Percentiles rank a stretch among this genome's conserved stretches.
phyloP scores from a whole-genome alignment of 306 rosid species.

The Cucurbita moschata region DNA sequence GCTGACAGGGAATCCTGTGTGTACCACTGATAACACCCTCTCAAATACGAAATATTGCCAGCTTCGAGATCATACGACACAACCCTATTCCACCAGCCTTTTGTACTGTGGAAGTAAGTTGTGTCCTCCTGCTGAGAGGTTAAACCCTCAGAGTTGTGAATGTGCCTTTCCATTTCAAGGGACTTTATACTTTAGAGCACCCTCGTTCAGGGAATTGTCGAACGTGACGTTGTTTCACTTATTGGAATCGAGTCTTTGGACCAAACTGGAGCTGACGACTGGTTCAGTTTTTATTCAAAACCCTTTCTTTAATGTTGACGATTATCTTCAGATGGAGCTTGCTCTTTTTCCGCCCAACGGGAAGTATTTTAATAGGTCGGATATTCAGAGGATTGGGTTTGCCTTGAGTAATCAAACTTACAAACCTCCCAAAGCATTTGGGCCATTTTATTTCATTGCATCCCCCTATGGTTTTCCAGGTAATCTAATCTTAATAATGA shows the following conservation, averaged over 20 bases:
- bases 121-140: slow-evolving; percentile 47
- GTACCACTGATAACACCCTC: slow-evolving; percentile 16
- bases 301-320: slow-evolving; percentile 59
- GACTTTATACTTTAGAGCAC: slow-evolving; percentile 63
- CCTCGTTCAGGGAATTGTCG: slow-evolving; percentile 59
- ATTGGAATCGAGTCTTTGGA: slow-evolving; percentile 68
- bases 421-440: slow-evolving; percentile 67
- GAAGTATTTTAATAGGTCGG: slow-evolving; percentile 49
- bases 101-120: slow-evolving; percentile 38
- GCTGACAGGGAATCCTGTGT: slow-evolving; percentile 75
- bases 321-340: slow-evolving; percentile 65
- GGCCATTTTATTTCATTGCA: slow-evolving; percentile 68
- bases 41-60: slow-evolving; percentile 42
- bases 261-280: slow-evolving; percentile 42
- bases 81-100: slow-evolving; percentile 58
- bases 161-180: slow-evolving; percentile 82
- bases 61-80: slow-evolving; percentile 28
- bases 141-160: slow-evolving; percentile 82
- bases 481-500: slow-evolving; percentile 18
- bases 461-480: slow-evolving; percentile 62
- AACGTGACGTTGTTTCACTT: slow-evolving; percentile 33
- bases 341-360: slow-evolving; percentile 71
- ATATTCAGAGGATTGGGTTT: slow-evolving; percentile 71
- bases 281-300: slow-evolving; percentile 72
- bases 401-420: slow-evolving; percentile 62